Conservation (phyloP, 2,329 filamentous ascomycete genomes). For the Thielaviopsis populi region DNA sequence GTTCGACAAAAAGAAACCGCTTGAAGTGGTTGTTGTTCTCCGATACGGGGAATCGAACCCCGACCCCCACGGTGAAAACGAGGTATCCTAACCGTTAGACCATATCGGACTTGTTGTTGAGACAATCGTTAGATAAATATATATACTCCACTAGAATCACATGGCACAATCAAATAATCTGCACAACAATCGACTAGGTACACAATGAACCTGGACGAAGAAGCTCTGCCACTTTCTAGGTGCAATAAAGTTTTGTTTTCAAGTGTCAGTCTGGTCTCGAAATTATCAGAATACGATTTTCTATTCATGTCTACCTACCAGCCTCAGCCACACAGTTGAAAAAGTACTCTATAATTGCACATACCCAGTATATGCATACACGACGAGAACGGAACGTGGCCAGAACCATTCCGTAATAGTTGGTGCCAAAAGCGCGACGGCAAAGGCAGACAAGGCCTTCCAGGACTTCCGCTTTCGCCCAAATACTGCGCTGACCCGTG, state of each 20-base stretch:
- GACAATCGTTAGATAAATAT: no score
- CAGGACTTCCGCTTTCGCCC: not conserved
- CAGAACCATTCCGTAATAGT: not conserved
- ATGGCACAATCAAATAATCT: no score
- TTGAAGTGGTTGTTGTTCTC: not conserved
- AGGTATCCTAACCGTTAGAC: slow-evolving; percentile 7
- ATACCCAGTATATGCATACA: not conserved
- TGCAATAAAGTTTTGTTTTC: not conserved
- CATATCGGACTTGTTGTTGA: not conserved
- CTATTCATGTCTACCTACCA: no score
- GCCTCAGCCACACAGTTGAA: not conserved
- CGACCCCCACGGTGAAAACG: slow-evolving; percentile 6
- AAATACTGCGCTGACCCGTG: not conserved
- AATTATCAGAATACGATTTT: no score
- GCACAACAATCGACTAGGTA: not conserved
- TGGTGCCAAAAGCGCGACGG: no score
- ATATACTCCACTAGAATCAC: no score
- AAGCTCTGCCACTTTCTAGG: no score
- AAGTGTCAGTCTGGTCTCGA: not conserved
- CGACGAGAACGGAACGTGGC: not conserved
- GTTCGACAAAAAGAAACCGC: not conserved
- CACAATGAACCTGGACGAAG: not conserved
- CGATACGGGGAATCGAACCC: slow-evolving; percentile 6
- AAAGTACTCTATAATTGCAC: not conserved
- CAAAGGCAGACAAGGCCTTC: not conserved